Conservation (phyloP, 805 yeast genomes). For the Candida golubevii region DNA sequence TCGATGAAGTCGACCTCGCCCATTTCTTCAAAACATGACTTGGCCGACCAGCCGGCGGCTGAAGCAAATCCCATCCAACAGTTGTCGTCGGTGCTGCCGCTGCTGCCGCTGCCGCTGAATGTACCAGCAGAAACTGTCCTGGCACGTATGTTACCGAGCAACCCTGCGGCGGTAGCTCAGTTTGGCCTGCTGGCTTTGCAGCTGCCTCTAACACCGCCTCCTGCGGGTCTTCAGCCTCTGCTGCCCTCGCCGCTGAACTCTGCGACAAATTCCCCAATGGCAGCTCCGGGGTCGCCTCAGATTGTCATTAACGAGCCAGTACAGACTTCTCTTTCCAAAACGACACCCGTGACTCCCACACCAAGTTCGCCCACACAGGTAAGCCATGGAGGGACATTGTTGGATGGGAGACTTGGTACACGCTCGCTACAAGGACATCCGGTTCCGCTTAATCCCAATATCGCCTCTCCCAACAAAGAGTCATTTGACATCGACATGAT, state of each 20-base stretch:
- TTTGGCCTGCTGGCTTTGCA: slow-evolving; percentile 5
- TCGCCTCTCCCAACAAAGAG: slow-evolving; percentile 60
- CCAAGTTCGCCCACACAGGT: slow-evolving; percentile 12
- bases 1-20: slow-evolving; percentile 32
- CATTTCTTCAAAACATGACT: slow-evolving; percentile 27
- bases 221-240: background rate
- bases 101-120: background rate
- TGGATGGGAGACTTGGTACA: slow-evolving; percentile 16
- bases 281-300: slow-evolving; percentile 11
- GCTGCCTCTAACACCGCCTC: slow-evolving; percentile 9
- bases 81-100: background rate
- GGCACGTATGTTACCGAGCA: background rate
- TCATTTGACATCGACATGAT: slow-evolving; percentile 75
- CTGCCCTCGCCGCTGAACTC: background rate
- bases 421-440: slow-evolving; percentile 26
- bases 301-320: slow-evolving; percentile 19
- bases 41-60: slow-evolving; percentile 2
- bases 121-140: background rate
- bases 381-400: slow-evolving; percentile 3
- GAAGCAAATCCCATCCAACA: background rate
- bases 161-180: slow-evolving; percentile 5
- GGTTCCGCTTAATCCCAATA: slow-evolving; percentile 52
- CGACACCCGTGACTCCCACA: slow-evolving; percentile 19
- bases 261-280: background rate
- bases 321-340: slow-evolving; percentile 11